Conservation (phyloP, 768 basidiomycete species). For the Collybia sordida region DNA sequence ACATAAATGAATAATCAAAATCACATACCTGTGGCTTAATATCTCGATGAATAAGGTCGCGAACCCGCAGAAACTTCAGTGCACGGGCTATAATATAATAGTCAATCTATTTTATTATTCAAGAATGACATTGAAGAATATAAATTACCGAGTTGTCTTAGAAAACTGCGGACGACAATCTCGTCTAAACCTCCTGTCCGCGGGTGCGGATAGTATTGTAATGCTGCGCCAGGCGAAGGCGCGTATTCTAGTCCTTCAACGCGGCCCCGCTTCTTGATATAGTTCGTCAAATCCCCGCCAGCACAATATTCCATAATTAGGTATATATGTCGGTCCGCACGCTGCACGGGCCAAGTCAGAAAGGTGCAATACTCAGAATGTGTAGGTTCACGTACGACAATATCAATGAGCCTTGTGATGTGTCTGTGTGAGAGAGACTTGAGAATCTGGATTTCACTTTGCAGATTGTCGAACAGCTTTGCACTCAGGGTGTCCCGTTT, state of each 20-base stretch:
- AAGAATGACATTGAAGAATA: conserved; percentile 3
- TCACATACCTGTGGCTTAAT: conserved; percentile 86
- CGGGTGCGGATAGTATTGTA: conserved; percentile 90
- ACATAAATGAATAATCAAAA: not conserved
- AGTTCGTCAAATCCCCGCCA: conserved; percentile 93
- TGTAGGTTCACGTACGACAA: conserved; percentile 59
- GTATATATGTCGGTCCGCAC: conserved; percentile 79
- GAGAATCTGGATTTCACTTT: conserved; percentile 95
- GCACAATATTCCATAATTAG: conserved; percentile 98
- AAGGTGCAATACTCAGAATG: not conserved
- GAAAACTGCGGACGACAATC: conserved; percentile 86
- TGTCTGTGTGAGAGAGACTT: conserved; percentile 92
- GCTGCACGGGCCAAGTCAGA: conserved; percentile 32
- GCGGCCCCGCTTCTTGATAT: conserved; percentile 96
- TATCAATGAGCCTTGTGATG: conserved; percentile 90
- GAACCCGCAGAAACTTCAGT: conserved; percentile 85
- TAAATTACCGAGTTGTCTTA: conserved; percentile 65
- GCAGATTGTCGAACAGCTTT: conserved; percentile 96
- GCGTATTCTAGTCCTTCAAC: conserved; percentile 86
- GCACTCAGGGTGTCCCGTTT: conserved; percentile 82
- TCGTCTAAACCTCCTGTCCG: conserved; percentile 88
- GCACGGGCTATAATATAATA: conserved; percentile 67
- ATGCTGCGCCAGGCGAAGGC: conserved; percentile 65
- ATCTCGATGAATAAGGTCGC: conserved; percentile 93
- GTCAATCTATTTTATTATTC: conserved; percentile 9